Conservation (phyloP, 306 rosid species). For the Quercus robur region DNA sequence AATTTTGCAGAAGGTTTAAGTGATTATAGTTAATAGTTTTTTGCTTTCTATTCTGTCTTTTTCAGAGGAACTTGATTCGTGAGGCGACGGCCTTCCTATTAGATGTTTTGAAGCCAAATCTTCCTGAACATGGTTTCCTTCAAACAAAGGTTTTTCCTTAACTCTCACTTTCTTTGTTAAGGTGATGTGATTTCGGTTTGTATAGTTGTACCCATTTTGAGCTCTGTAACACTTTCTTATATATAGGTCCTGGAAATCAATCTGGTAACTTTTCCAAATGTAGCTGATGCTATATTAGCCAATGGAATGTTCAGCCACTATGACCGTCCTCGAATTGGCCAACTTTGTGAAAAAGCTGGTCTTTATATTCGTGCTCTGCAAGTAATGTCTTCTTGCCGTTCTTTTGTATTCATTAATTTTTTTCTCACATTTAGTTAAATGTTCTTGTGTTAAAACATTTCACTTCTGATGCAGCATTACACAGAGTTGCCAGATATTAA, state of each 20-base stretch:
- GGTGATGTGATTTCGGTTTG: not conserved
- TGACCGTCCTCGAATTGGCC: conserved; percentile 95
- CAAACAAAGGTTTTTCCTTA: conserved; percentile 73
- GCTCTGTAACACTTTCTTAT: conserved; percentile 22
- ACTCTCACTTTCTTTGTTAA: not conserved
- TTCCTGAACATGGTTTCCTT: conserved; percentile 88
- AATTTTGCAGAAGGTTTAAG: not conserved
- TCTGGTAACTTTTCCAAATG: conserved; percentile 95
- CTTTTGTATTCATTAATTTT: not conserved
- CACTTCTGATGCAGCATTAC: conserved; percentile 77
- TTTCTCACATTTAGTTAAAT: conserved; percentile 5
- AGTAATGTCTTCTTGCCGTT: conserved; percentile 46
- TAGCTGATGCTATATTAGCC: conserved; percentile 97
- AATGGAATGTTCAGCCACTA: conserved; percentile 99
- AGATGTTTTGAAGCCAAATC: conserved; percentile 95
- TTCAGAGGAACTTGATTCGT: conserved; percentile 92
- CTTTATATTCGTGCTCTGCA: conserved; percentile 95
- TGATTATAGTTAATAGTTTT: not conserved
- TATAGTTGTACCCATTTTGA: conserved; percentile 7
- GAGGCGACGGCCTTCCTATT: conserved; percentile 98
- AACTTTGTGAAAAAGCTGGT: conserved; percentile 97
- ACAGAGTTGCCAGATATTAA: conserved; percentile 96
- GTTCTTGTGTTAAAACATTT: conserved; percentile 18
- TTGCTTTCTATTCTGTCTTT: conserved; percentile 11
- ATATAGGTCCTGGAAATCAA: conserved; percentile 91